Evolutionary conservation across 345 rosid species (phyloP).

Genomic region (Rubroshorea leprosula): DNA sequence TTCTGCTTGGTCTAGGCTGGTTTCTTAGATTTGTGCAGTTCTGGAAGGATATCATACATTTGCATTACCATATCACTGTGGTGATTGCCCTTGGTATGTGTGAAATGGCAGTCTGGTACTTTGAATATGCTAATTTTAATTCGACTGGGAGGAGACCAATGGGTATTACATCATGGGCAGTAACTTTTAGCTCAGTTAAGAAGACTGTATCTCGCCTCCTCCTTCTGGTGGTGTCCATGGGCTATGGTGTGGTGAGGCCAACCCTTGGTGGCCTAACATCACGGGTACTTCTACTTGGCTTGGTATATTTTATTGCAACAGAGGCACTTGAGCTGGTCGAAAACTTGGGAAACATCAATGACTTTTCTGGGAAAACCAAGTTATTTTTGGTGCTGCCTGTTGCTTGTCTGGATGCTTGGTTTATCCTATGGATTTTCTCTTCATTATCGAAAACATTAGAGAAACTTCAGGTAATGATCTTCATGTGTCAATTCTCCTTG

Average conservation of each 20-base stretch:
- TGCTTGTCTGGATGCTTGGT: conserved; percentile 69
- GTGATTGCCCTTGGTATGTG: conserved; percentile 99
- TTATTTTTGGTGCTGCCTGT: conserved; percentile 77
- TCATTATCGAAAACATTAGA: conserved; percentile 87
- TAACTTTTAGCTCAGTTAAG: conserved; percentile 69
- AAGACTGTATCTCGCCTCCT: conserved; percentile 90
- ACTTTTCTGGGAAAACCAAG: conserved; percentile 71
- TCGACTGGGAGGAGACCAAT: conserved; percentile 83
- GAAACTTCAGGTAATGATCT: conserved; percentile 75
- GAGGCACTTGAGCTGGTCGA: conserved; percentile 85
- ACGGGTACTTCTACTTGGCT: conserved; percentile 70
- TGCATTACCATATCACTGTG: conserved; percentile 86
- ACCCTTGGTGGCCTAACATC: conserved; percentile 89
- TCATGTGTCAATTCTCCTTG: neutral
- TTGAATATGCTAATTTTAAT: conserved; percentile 75
- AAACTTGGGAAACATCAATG: conserved; percentile 89
- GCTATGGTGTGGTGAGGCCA: conserved; percentile 89
- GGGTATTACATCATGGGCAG: conserved; percentile 86
- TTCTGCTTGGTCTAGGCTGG: conserved; percentile 74
- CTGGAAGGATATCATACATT: conserved; percentile 81
- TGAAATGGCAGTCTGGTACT: conserved; percentile 86
- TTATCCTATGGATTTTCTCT: conserved; percentile 92
- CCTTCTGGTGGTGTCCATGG: conserved; percentile 91
- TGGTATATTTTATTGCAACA: conserved; percentile 60
- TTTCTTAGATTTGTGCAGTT: conserved; percentile 76